phyloP scores from a whole-genome alignment of 2,329 filamentous ascomycete genomes.

The Teratosphaeria pseudoeucalypti region DNA sequence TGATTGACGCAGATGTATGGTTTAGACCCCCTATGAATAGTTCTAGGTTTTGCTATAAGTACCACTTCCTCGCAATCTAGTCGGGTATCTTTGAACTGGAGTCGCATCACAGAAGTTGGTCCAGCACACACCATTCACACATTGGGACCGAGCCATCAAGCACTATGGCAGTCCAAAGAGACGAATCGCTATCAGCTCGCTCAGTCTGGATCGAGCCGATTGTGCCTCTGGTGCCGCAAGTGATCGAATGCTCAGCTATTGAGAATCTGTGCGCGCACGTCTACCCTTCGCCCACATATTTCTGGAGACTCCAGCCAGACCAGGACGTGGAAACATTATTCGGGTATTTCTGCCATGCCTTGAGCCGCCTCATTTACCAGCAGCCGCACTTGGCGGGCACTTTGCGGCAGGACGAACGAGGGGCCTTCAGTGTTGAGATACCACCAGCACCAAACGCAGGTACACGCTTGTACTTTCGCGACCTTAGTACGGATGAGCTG shows the following conservation, averaged over 20 bases:
- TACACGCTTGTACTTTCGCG: constrained; percentile 1
- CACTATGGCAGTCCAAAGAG: background rate
- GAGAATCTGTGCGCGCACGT: constrained; percentile 7
- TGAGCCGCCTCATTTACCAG: constrained; percentile 1
- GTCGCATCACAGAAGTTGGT: background rate
- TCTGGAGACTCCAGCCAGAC: background rate
- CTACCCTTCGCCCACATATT: constrained; percentile 1
- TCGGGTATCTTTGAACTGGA: background rate
- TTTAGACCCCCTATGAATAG: no score
- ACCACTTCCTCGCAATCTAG: no score
- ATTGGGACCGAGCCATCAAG: background rate
- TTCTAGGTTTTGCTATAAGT: no score
- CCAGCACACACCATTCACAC: background rate
- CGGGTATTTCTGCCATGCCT: background rate
- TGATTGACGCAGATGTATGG: no score
- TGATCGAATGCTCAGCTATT: constrained; percentile 3
- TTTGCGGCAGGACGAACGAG: constrained; percentile 2
- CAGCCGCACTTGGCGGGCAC: background rate
- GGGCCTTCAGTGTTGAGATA: constrained; percentile 3
- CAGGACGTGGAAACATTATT: background rate
- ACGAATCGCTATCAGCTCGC: background rate
- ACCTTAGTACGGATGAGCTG: constrained; percentile 3
- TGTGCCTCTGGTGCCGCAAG: background rate
- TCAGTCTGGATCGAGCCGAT: constrained; percentile 3
- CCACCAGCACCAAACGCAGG: constrained; percentile 2